Percentiles rank a stretch among this genome's conserved stretches.
Evolutionary conservation across 1,284 basidiomycete species (phyloP).

Genomic region (Kalmanozyma brasiliensis): DNA sequence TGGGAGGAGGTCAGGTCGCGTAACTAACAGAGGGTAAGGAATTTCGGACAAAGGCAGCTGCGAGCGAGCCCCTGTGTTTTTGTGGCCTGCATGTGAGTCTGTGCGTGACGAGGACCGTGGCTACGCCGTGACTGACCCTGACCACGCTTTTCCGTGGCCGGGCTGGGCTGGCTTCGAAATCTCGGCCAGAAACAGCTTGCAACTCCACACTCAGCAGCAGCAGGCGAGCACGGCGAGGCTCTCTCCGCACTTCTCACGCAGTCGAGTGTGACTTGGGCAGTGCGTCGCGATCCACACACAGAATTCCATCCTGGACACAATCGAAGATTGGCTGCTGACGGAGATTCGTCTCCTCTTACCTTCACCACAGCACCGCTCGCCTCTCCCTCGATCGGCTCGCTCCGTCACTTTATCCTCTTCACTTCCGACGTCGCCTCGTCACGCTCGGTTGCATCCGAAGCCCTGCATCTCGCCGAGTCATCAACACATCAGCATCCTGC

Average conservation of each 20-base stretch:
- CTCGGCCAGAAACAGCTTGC: background rate
- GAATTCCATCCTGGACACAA: too few relatives aligned
- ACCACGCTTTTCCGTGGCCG: conserved; percentile 26
- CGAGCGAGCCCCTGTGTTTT: conserved; percentile 1
- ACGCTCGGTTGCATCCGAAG: background rate
- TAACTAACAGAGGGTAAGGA: too few relatives aligned
- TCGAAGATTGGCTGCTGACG: too few relatives aligned
- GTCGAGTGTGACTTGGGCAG: background rate
- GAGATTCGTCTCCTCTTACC: too few relatives aligned
- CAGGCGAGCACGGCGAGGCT: background rate
- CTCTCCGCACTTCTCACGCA: conserved; percentile 2
- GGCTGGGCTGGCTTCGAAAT: conserved; percentile 2
- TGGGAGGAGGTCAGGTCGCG: too few relatives aligned
- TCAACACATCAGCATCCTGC: background rate
- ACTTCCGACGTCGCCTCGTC: too few relatives aligned
- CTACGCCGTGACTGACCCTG: conserved; percentile 16
- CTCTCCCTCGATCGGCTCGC: too few relatives aligned
- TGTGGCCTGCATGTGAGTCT: background rate
- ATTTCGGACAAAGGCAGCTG: too few relatives aligned
- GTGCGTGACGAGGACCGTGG: conserved; percentile 3
- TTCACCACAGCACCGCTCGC: too few relatives aligned
- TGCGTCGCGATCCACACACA: too few relatives aligned
- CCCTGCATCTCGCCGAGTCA: background rate
- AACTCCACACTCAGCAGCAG: conserved; percentile 3
- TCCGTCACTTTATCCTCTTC: too few relatives aligned